phyloP scores from a whole-genome alignment of 1,139 yeast species.

The Geotrichum bryndzae region DNA sequence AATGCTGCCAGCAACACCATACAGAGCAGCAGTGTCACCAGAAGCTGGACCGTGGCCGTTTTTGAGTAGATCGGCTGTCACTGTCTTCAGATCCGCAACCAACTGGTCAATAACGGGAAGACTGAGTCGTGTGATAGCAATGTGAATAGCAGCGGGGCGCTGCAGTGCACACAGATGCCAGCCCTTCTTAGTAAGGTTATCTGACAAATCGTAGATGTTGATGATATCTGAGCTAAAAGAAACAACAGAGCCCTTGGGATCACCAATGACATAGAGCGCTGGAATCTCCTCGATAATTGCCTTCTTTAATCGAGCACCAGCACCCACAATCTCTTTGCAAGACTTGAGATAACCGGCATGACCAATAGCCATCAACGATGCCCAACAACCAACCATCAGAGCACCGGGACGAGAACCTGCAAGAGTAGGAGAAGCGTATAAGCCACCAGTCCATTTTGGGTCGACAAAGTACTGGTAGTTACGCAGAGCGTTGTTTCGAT shows the following conservation, averaged over 20 bases:
- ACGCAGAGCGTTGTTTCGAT: slow-evolving; percentile 60
- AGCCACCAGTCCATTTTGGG: slow-evolving; percentile 88
- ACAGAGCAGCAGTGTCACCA: slow-evolving; percentile 69
- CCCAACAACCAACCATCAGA: slow-evolving; percentile 95
- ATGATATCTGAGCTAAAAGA: slow-evolving; percentile 58
- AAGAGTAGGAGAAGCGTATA: slow-evolving; percentile 91
- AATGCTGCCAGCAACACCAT: slow-evolving; percentile 87
- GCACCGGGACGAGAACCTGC: slow-evolving; percentile 99
- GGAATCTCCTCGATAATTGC: slow-evolving; percentile 46
- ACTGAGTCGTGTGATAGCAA: slow-evolving; percentile 77
- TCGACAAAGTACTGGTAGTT: slow-evolving; percentile 78
- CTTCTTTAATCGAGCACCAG: slow-evolving; percentile 53
- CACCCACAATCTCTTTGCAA: slow-evolving; percentile 59
- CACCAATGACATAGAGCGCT: slow-evolving; percentile 66
- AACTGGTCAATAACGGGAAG: slow-evolving; percentile 58
- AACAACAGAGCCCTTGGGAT: slow-evolving; percentile 77
- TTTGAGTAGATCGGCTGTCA: slow-evolving; percentile 42
- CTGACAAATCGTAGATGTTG: slow-evolving; percentile 73
- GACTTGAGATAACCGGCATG: slow-evolving; percentile 66
- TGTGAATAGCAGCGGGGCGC: slow-evolving; percentile 82
- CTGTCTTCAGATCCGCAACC: slow-evolving; percentile 47
- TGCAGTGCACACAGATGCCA: slow-evolving; percentile 91
- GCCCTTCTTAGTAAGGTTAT: slow-evolving; percentile 57
- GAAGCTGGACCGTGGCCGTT: slow-evolving; percentile 28
- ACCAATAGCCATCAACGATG: slow-evolving; percentile 77